Base-by-base conservation (phyloP, 1,139 yeast species). In the Geotrichum europaeum region DNA sequence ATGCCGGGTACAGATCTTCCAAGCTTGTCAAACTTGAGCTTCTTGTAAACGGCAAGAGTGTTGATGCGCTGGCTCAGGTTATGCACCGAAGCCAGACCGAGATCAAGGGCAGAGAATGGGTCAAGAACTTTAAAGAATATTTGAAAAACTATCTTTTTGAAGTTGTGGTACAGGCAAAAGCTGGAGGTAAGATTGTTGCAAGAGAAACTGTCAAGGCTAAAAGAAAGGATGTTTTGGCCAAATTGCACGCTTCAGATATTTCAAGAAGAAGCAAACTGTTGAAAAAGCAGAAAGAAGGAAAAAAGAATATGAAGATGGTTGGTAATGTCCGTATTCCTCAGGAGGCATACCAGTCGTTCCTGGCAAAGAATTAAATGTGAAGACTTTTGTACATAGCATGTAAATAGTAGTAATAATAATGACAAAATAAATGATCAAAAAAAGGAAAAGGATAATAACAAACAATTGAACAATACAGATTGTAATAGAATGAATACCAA, bases 131-230 rank as follows among this genome's bases (percentile, higher is more conserved):
- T 73, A 90, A 88, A 67, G 88, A 88, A 68, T 90, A 82, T 69
- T 78, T 94, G 61, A 79, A 85, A 62, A 85, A 86, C 63, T 97
- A 94, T 71, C 81, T 92, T 63, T 94, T 88, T 70, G 99, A 94
- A 72, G 96, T 94, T 49, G 86, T 94, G 9, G 88, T 94, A 63
- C 99, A 94, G 71, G 97, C 98, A 2, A 81, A 83, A 66, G 94
- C 95, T n/a, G 87, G 86, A 61, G 84, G 84, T 68, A 86, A 87
- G 69, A 85, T 90, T 30, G 80, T 94, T 13, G 97, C 98, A 0
- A 78, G 99, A 65, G 97, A 94, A 70, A 92, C 98, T 0, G 89
- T 94, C 65, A 89, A 89, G 71, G 98, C 98, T 1, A 84, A 89
- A 70, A 79, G 97, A 65, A 94, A 94, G 74, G 99, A 94, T 73